Percentiles rank a stretch among this genome's conserved stretches.
phyloP scores from a whole-genome alignment of 768 basidiomycete genomes.

The Polyporus arcularius region DNA sequence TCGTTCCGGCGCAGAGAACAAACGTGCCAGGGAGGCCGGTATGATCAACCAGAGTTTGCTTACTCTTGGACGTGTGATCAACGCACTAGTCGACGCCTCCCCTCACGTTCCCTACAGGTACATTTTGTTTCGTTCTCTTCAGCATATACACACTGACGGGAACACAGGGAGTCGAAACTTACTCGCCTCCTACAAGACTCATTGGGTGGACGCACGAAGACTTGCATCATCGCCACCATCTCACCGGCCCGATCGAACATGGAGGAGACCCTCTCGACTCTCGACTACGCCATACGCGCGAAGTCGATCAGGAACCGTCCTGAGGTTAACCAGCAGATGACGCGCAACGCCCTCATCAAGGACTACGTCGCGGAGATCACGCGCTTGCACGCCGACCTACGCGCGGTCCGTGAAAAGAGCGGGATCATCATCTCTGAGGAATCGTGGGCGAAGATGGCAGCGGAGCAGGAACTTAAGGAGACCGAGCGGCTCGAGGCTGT shows the following conservation, averaged over 20 bases:
- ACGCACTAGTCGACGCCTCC: conserved; percentile 89
- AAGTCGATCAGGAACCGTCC: conserved; percentile 96
- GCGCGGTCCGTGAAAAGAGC: conserved; percentile 93
- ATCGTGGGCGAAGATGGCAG: conserved; percentile 80
- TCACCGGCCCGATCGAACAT: conserved; percentile 92
- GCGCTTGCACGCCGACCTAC: conserved; percentile 83
- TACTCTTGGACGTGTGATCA: conserved; percentile 96
- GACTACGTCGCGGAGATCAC: conserved; percentile 95
- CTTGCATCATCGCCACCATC: conserved; percentile 95
- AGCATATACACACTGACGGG: not conserved
- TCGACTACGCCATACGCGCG: conserved; percentile 94
- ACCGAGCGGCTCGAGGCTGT: conserved; percentile 82
- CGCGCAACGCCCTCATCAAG: conserved; percentile 86
- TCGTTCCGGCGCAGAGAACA: conserved; percentile 92
- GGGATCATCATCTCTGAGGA: conserved; percentile 94
- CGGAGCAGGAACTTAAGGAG: conserved; percentile 74
- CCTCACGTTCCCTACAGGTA: conserved; percentile 94
- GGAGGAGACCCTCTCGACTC: conserved; percentile 96
- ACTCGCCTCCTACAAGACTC: conserved; percentile 98
- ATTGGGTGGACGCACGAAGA: conserved; percentile 96
- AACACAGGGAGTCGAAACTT: conserved; percentile 89
- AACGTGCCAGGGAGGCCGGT: conserved; percentile 92
- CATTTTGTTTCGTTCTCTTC: conserved; percentile 23
- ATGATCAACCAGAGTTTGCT: conserved; percentile 98
- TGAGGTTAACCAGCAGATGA: conserved; percentile 93